These are phyloP conservation scores for Alternaria incomplexa DNA, from an alignment of 2,329 filamentous ascomycete genomes.

Conservation along the genomic window DNA sequence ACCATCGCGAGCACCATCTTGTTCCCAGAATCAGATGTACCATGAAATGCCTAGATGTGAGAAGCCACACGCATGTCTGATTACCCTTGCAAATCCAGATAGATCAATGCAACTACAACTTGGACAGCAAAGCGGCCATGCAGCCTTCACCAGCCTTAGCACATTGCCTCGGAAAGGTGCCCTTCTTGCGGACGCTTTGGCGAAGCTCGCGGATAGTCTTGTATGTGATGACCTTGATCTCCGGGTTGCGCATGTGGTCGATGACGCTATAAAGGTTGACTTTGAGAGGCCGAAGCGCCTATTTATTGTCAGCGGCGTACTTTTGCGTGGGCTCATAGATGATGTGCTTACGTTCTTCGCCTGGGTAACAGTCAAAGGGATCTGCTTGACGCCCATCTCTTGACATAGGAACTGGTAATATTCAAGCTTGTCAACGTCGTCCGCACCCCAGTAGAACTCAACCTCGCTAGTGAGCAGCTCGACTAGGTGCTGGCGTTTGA, in stretches of 20 bases:
- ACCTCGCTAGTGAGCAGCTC: conserved; percentile 29
- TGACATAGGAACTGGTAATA: conserved; percentile 35
- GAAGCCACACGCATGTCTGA: not conserved
- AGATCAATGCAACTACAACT: conserved; percentile 8
- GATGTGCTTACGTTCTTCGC: conserved; percentile 31
- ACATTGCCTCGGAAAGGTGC: conserved; percentile 21
- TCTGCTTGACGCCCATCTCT: conserved; percentile 26
- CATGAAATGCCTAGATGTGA: not conserved
- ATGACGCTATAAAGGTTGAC: conserved; percentile 35
- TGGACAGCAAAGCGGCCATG: conserved; percentile 21
- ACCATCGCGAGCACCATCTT: not conserved
- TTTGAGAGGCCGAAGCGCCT: conserved; percentile 27
- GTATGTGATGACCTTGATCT: conserved; percentile 16
- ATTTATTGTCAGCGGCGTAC: not conserved
- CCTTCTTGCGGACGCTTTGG: conserved; percentile 17
- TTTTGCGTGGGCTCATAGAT: not conserved
- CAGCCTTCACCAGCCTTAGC: conserved; percentile 33
- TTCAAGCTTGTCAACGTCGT: conserved; percentile 18
- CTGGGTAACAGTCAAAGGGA: conserved; percentile 27
- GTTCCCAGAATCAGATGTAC: not conserved
- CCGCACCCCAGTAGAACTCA: conserved; percentile 22
- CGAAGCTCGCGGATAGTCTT: conserved; percentile 20
- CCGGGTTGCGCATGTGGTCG: conserved; percentile 30
- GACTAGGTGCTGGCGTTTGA: conserved; percentile 2
- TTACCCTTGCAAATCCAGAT: not conserved